phyloP scores from a whole-genome alignment of 306 rosid species.

The Quercus mongolica region DNA sequence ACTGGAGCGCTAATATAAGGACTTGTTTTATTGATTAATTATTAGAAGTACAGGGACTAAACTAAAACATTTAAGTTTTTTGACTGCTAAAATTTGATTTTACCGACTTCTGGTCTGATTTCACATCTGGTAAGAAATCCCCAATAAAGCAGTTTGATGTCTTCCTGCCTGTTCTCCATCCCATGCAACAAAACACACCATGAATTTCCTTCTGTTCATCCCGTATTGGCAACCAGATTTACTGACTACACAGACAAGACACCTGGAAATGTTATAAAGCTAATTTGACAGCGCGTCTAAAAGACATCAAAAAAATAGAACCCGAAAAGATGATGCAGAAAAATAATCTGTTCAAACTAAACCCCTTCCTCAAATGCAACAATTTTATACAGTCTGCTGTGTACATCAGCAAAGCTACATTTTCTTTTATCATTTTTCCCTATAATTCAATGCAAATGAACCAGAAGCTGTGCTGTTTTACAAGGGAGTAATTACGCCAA shows the following conservation, averaged over 20 bases:
- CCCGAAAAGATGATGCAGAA: background rate
- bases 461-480: conserved; percentile 45
- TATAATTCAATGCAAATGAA: conserved; percentile 35
- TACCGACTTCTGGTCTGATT: no score
- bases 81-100: no score
- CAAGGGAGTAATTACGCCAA: conserved; percentile 49
- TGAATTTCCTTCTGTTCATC: no score
- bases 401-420: conserved; percentile 34
- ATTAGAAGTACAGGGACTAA: no score
- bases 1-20: no score
- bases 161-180: no score
- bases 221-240: background rate
- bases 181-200: no score
- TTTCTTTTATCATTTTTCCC: conserved; percentile 14
- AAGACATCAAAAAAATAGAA: background rate
- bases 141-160: no score
- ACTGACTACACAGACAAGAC: background rate
- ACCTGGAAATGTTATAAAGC: background rate
- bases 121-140: no score
- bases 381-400: conserved; percentile 30
- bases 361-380: conserved; percentile 3
- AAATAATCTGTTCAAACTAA: conserved; percentile 2
- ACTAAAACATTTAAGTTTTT: no score
- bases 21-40: no score
- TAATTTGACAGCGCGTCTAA: background rate